Evolutionary conservation across 768 basidiomycete genomes (phyloP).

Genomic region (Leccinum longicurvipes): DNA sequence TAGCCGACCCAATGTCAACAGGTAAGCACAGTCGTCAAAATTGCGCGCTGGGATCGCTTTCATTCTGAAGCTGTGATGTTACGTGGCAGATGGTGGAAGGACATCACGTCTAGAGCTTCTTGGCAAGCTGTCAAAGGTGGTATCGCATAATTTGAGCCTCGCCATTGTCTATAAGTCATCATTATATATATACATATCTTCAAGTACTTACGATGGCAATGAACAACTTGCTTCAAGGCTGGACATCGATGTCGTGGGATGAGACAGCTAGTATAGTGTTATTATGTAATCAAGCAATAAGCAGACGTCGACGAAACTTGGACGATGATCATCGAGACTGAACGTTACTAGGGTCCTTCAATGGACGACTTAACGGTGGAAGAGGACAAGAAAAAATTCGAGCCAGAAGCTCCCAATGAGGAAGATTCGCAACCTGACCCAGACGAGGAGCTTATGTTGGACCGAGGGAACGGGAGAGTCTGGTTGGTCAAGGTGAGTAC

Average conservation of each 20-base stretch:
- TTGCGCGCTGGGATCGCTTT: not conserved
- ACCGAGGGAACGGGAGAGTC: not conserved
- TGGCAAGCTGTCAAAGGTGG: constrained; percentile 48
- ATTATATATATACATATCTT: too few relatives aligned
- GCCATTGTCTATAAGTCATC: too few relatives aligned
- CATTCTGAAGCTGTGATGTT: not conserved
- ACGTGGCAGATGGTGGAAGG: constrained; percentile 47
- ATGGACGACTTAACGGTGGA: not conserved
- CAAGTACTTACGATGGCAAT: too few relatives aligned
- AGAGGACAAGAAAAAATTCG: not conserved
- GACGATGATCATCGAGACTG: too few relatives aligned
- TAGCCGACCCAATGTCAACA: constrained; percentile 18
- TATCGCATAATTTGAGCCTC: too few relatives aligned
- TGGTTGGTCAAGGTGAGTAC: not conserved
- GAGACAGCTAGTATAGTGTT: too few relatives aligned
- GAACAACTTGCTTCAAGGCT: too few relatives aligned
- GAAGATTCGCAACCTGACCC: not conserved
- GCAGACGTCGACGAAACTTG: too few relatives aligned
- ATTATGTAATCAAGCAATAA: too few relatives aligned
- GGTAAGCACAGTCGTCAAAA: constrained; percentile 1
- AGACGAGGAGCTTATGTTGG: not conserved
- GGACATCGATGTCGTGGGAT: too few relatives aligned
- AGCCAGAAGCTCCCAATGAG: not conserved
- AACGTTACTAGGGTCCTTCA: too few relatives aligned
- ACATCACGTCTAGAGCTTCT: constrained; percentile 39